A percentile compares a stretch with the other conserved stretches of the same genome.
Evolutionary conservation across 2,329 filamentous ascomycete genomes (phyloP).

Genomic region (Trichoderma sp.): DNA sequence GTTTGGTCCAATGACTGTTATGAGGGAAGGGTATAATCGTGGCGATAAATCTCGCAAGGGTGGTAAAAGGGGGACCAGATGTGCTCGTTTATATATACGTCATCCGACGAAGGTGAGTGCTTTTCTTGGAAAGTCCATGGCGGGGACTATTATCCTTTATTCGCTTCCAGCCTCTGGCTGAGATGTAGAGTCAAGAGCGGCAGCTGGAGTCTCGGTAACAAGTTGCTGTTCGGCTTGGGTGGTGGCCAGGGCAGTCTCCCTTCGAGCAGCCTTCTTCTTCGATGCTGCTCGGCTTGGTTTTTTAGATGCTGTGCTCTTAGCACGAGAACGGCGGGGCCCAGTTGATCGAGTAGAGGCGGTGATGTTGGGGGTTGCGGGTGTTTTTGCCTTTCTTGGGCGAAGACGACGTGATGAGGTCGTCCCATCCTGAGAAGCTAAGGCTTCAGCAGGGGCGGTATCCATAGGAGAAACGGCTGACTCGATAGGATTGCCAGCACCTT

Average conservation of each 20-base stretch:
- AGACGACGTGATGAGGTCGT: slow-evolving; percentile 12
- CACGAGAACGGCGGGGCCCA: neutral
- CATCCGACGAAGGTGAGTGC: neutral
- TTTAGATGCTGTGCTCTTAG: neutral
- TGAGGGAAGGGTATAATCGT: slow-evolving; percentile 9
- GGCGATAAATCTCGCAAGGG: neutral
- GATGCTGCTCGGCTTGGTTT: slow-evolving; percentile 16
- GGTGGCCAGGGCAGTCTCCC: neutral
- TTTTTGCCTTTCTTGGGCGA: slow-evolving; percentile 19
- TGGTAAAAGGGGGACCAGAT: neutral
- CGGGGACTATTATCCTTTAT: neutral
- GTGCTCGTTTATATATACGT: slow-evolving; percentile 11
- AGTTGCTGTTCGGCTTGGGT: neutral
- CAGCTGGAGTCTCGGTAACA: neutral
- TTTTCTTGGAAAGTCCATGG: neutral
- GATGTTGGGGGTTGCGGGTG: slow-evolving; percentile 10
- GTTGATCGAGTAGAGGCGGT: neutral
- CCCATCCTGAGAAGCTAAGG: neutral
- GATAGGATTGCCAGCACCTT: neutral
- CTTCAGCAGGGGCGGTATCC: neutral
- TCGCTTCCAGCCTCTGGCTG: neutral
- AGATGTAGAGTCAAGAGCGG: neutral
- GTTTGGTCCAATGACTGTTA: neutral
- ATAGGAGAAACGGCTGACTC: neutral
- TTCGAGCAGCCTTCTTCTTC: slow-evolving; percentile 20